Base-by-base conservation (phyloP, 2,329 filamentous ascomycete species). In the Nakataea oryzae region DNA sequence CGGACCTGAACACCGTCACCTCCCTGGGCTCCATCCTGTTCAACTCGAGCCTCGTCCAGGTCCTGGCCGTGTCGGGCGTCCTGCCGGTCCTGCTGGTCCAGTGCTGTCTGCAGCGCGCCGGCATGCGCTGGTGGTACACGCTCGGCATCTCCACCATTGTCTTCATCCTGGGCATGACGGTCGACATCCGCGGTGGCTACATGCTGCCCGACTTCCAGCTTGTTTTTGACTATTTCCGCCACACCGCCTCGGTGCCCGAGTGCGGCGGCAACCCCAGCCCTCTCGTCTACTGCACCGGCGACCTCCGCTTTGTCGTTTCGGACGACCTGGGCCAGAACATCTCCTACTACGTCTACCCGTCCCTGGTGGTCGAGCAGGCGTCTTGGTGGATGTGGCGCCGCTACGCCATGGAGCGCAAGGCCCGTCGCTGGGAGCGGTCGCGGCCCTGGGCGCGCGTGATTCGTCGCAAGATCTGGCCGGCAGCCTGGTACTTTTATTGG, bases 81-180 rank as follows among this genome's bases (percentile, higher is more conserved):
- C 47, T 66, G 24, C 61, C 63, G 2, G 64, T 68, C 2, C 58
- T 70, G 11, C 61, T 69, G 28, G 63, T 64, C 5, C 69, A 70
- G 61, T 63, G 62, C 21, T 64, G 62, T 6, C 62, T 69, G 7
- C 67, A 69, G 54, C 66, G 67, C 2, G 60, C 63, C 3, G 65
- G 64, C 11, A 64, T 69, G 60, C 65, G 65, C 12, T 70, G 69
- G 68, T 68, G 66, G 67, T 69, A 70, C 50, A 67, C 63, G 24
- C 63, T 67, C 14, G 7, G n/a, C 1, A 62, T 68, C 21, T 60
- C 64, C 8, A n/a, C 64, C 13, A n/a, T 63, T 2, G 62, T 64
- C 17, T 67, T 65, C 29, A 34, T 64, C 1, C 34, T 69, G 9
- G 65, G 59, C n/a, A 54, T 55, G 32, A 60, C 59, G 1, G 60